Conservation (phyloP, 164 flowering plant species). For the Nymphaea colorata region DNA sequence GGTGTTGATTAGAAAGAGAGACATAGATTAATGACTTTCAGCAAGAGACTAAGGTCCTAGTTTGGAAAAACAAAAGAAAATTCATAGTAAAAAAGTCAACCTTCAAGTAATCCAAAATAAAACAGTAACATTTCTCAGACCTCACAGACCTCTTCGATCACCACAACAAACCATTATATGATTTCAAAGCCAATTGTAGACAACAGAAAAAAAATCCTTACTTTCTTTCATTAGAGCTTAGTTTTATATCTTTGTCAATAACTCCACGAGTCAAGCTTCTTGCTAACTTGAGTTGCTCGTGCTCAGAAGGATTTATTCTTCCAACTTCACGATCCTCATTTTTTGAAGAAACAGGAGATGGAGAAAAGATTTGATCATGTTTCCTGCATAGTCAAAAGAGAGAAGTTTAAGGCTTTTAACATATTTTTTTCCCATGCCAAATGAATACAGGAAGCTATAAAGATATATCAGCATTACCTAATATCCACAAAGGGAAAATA, state of each 20-base stretch:
- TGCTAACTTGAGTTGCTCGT: slow-evolving; percentile 91
- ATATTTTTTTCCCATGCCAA: no score
- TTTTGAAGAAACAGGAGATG: slow-evolving; percentile 80
- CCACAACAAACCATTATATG: no score
- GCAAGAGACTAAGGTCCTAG: no score
- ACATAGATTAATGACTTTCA: no score
- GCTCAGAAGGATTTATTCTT: slow-evolving; percentile 92
- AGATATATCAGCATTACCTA: not conserved
- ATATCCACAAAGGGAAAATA: not conserved
- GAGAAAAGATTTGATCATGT: slow-evolving; percentile 87
- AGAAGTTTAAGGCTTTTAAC: slow-evolving; percentile 7
- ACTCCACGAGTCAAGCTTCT: slow-evolving; percentile 94
- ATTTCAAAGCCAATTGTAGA: not conserved
- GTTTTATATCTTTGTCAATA: slow-evolving; percentile 94
- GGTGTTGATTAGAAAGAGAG: no score
- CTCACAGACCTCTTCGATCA: no score
- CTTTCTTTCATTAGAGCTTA: slow-evolving; percentile 86
- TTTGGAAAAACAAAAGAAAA: no score
- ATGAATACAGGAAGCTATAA: not conserved
- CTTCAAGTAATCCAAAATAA: no score
- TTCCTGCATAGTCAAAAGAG: slow-evolving; percentile 43
- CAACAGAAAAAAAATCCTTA: slow-evolving; percentile 26
- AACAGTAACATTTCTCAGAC: no score
- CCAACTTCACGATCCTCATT: slow-evolving; percentile 99
- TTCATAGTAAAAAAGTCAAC: no score